phyloP scores from a whole-genome alignment of 352 stramenopile species.

The Pythium oligandrum region DNA sequence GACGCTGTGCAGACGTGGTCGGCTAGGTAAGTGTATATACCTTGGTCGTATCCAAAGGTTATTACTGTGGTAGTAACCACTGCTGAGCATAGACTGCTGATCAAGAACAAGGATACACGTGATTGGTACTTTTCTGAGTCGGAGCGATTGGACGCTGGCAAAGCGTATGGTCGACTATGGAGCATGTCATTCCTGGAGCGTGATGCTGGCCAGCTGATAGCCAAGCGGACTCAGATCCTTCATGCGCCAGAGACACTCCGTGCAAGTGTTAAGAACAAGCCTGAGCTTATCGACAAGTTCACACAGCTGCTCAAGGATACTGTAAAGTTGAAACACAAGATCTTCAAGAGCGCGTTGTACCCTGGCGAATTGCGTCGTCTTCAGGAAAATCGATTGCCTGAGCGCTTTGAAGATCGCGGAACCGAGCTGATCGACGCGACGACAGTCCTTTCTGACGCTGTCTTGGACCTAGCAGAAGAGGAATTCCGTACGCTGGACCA shows the following conservation, averaged over 20 bases:
- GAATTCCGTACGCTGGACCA: slow-evolving; percentile 64
- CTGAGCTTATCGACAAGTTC: slow-evolving; percentile 82
- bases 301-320: slow-evolving; percentile 81
- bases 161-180: slow-evolving; percentile 75
- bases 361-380: slow-evolving; percentile 47
- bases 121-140: slow-evolving; percentile 84
- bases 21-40: slow-evolving; percentile 25
- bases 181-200: slow-evolving; percentile 76
- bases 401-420: slow-evolving; percentile 71
- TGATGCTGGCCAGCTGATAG: slow-evolving; percentile 65
- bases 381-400: slow-evolving; percentile 49
- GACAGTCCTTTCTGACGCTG: slow-evolving; percentile 47
- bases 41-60: background rate
- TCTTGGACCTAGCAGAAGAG: slow-evolving; percentile 75
- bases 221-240: slow-evolving; percentile 66
- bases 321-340: slow-evolving; percentile 86
- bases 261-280: slow-evolving; percentile 67
- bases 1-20: slow-evolving; percentile 82
- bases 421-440: slow-evolving; percentile 60
- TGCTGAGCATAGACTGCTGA: slow-evolving; percentile 39
- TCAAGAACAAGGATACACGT: slow-evolving; percentile 86
- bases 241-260: slow-evolving; percentile 65
- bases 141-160: slow-evolving; percentile 70
- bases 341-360: slow-evolving; percentile 79
- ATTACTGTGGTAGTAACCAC: background rate